Evolutionary conservation across 2,329 filamentous ascomycete species (phyloP).

Genomic region (Exophiala calicioides): DNA sequence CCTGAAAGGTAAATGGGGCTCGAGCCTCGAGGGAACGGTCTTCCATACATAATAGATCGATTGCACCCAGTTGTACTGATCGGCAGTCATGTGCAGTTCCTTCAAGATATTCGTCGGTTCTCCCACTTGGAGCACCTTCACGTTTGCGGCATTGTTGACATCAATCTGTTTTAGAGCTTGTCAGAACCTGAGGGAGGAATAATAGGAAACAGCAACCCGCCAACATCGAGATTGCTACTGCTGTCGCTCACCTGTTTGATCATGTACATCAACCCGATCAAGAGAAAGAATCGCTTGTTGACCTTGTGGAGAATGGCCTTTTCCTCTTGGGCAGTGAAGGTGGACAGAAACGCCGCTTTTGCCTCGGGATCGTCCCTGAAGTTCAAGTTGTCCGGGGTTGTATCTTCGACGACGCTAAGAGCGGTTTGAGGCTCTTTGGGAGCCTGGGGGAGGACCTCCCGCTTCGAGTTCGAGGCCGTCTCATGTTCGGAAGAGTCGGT

Average conservation of each 20-base stretch:
- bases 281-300: background rate
- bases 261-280: background rate
- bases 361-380: background rate
- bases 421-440: too few relatives aligned
- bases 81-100: slow-evolving; percentile 1
- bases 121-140: background rate
- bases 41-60: background rate
- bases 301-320: background rate
- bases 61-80: slow-evolving; percentile 4
- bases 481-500: too few relatives aligned
- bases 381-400: too few relatives aligned
- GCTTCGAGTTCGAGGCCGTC: too few relatives aligned
- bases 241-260: too few relatives aligned
- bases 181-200: background rate
- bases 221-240: too few relatives aligned
- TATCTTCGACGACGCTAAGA: too few relatives aligned
- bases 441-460: too few relatives aligned
- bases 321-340: background rate
- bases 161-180: background rate
- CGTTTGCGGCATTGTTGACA: background rate
- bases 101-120: slow-evolving; percentile 2
- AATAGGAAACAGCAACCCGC: background rate
- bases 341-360: background rate
- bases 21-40: background rate
- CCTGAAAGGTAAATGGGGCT: too few relatives aligned